A percentile compares a stretch with the other conserved stretches of the same genome.
phyloP scores from a whole-genome alignment of 2,329 filamentous ascomycete genomes.

The Metarhizium brunneum region DNA sequence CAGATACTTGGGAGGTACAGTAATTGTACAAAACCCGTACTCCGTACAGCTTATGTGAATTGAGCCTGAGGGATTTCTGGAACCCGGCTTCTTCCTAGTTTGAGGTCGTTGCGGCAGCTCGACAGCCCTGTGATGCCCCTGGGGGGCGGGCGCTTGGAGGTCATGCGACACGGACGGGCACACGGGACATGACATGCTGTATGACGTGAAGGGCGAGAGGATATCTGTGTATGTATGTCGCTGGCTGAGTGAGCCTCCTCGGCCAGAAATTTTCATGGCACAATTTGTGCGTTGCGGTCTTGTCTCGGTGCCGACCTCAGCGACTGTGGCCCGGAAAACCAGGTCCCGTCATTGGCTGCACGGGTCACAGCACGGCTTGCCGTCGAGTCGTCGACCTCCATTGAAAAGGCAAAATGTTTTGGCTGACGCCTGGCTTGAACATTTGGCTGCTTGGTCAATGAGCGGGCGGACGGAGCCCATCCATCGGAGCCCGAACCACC shows the following conservation, averaged over 20 bases:
- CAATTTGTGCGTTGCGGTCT: not conserved
- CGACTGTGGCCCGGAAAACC: not conserved
- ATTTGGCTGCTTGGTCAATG: not conserved
- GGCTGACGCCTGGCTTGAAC: too few species aligned
- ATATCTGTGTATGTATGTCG: too few species aligned
- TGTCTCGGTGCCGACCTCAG: not conserved
- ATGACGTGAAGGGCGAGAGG: not conserved
- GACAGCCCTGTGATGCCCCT: too few species aligned
- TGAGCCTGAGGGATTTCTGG: not conserved
- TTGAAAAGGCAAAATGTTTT: too few species aligned
- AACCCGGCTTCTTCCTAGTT: not conserved
- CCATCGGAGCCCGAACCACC: not conserved
- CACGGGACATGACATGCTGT: not conserved
- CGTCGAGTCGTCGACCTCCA: not conserved
- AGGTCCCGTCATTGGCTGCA: not conserved
- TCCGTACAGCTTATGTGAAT: not conserved
- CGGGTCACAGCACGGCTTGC: not conserved
- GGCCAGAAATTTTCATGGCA: not conserved
- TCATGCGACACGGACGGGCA: not conserved
- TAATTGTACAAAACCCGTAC: not conserved
- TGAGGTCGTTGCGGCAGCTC: not conserved
- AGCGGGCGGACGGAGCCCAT: not conserved
- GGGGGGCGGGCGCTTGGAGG: not conserved
- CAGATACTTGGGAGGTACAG: not conserved
- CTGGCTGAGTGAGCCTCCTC: not conserved